Percentiles rank a stretch among this genome's conserved stretches.
Conservation (phyloP, 805 yeast genomes). For the Sungouiella blattae region DNA sequence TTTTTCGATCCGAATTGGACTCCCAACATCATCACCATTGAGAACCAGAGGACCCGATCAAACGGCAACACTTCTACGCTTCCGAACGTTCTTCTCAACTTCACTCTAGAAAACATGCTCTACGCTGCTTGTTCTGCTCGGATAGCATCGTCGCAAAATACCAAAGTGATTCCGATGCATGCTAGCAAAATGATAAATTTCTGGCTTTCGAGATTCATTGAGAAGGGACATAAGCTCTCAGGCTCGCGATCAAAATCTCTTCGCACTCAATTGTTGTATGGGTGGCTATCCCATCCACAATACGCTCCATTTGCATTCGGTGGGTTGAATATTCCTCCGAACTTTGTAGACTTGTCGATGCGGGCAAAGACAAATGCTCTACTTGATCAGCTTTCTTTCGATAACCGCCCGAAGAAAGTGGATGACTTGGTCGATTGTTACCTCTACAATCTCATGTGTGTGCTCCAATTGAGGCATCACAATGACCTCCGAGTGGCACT, state of each 20-base stretch:
- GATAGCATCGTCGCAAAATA: conserved; percentile 2
- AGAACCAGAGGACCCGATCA: conserved; percentile 39
- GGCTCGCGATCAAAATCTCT: conserved; percentile 9
- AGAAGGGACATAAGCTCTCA: conserved; percentile 10
- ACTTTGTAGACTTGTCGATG: conserved; percentile 5
- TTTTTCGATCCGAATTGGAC: conserved; percentile 7
- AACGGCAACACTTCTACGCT: conserved; percentile 30
- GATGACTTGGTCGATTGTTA: conserved; percentile 68
- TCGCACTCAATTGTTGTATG: conserved; percentile 9
- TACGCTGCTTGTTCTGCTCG: conserved; percentile 27
- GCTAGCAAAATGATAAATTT: conserved; percentile 35
- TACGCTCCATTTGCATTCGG: conserved; percentile 10
- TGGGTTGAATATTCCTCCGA: background rate
- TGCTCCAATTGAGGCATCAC: conserved; percentile 10
- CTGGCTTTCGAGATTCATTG: conserved; percentile 34
- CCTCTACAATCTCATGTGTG: conserved; percentile 44
- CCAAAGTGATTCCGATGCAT: conserved; percentile 30
- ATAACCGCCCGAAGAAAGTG: conserved; percentile 34
- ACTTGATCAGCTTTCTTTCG: conserved; percentile 5
- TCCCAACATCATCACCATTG: conserved; percentile 31
- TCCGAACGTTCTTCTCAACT: conserved; percentile 38
- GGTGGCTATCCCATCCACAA: conserved; percentile 12
- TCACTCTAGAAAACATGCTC: conserved; percentile 35
- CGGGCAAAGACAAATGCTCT: conserved; percentile 7
- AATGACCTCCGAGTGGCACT: conserved; percentile 3